Evolutionary conservation across 208 protist species (phyloP).

Genomic region (Trypanosoma avium): DNA sequence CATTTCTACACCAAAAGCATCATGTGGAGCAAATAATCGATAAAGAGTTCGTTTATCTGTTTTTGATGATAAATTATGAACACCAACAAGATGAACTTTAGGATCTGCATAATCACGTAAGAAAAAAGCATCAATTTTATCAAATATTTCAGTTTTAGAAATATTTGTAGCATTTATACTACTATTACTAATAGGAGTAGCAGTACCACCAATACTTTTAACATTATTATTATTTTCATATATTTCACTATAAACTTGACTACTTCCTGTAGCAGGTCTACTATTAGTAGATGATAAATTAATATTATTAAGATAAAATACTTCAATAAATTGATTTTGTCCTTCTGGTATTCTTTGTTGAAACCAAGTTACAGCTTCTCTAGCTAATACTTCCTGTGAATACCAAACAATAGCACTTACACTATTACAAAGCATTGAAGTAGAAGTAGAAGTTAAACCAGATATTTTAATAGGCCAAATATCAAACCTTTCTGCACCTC

Average conservation of each 20-base stretch:
- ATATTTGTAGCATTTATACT: neutral
- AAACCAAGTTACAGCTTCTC: constrained; percentile 22
- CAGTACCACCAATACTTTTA: neutral
- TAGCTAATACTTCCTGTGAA: constrained; percentile 21
- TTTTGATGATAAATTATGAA: constrained; percentile 59
- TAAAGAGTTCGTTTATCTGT: constrained; percentile 46
- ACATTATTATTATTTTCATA: constrained; percentile 4
- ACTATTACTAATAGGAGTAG: neutral
- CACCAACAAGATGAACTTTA: constrained; percentile 50
- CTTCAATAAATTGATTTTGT: constrained; percentile 22
- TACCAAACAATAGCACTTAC: constrained; percentile 53
- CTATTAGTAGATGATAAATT: neutral
- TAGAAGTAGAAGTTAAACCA: neutral
- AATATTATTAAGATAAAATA: constrained; percentile 22
- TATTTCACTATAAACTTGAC: neutral
- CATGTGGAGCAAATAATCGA: constrained; percentile 75
- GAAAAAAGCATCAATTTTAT: constrained; percentile 56
- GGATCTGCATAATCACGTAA: constrained; percentile 36
- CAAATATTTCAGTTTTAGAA: neutral
- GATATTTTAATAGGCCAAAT: constrained; percentile 21
- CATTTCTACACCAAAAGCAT: constrained; percentile 57
- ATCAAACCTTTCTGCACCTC: constrained; percentile 32
- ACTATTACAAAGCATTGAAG: constrained; percentile 26
- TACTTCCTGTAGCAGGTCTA: neutral
- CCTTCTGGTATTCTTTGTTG: constrained; percentile 6